Evolutionary conservation across 148 eudicot genomes (phyloP).

Genomic region (Heliosperma pusillum): DNA sequence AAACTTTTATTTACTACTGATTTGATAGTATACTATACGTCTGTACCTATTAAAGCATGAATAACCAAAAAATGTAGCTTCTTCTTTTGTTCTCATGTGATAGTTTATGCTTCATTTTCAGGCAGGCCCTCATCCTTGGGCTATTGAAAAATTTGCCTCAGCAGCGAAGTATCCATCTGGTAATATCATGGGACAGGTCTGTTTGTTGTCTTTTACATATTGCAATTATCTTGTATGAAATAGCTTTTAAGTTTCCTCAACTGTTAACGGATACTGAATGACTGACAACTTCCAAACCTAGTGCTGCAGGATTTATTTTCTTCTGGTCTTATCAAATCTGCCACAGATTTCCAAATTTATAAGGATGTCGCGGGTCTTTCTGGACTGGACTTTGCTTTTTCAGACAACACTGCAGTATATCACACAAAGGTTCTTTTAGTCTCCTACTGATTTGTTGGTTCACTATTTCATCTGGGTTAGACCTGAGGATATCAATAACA

Average conservation of each 20-base stretch:
- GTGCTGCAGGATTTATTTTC: constrained; percentile 82
- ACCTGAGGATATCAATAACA: not conserved
- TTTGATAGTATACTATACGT: not conserved
- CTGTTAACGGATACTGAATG: not conserved
- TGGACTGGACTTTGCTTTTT: constrained; percentile 88
- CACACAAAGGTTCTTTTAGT: constrained; percentile 73
- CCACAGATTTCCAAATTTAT: constrained; percentile 96
- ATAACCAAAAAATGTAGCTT: not conserved
- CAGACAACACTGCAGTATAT: constrained; percentile 86
- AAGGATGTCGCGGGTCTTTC: constrained; percentile 91
- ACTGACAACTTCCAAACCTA: constrained; percentile 15
- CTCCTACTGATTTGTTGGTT: not conserved
- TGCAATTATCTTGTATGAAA: not conserved
- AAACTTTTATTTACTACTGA: not conserved
- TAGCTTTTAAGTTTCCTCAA: not conserved
- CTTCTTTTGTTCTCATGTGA: not conserved
- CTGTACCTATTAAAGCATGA: not conserved
- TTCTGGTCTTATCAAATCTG: constrained; percentile 84
- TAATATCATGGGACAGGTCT: constrained; percentile 72
- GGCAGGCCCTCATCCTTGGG: constrained; percentile 94
- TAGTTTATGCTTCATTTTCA: constrained; percentile 24
- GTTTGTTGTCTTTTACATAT: constrained; percentile 17
- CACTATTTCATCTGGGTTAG: not conserved
- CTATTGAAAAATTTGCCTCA: constrained; percentile 73
- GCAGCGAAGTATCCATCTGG: constrained; percentile 93